Evolutionary conservation across 805 yeast species (phyloP), one percentile per base, ranked within the genome.

Genomic region (Hanseniaspora valbyensis): DNA sequence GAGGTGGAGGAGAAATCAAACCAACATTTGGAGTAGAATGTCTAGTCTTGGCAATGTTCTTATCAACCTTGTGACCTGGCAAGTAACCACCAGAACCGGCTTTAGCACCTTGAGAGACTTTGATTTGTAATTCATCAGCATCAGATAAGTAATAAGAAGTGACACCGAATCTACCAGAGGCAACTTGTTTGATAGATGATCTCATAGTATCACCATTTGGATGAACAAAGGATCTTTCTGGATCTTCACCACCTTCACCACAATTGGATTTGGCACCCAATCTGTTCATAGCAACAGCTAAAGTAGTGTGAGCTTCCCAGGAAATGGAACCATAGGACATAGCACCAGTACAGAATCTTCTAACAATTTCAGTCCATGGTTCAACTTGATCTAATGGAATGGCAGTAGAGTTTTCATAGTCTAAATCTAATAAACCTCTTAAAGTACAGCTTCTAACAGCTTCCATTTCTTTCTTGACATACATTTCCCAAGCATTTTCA

Each of bases 41-140:
- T 69, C 98, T 80, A 8, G 96, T 89, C 68, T 83, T 86, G 43
- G 95, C 98, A 70, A 90, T 90, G 44, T 77, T 77, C 53, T 74
- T 78, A 25, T 90, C 77, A 44, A 90, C 98, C 69, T 90, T 90
- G 70, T 84, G 83, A 53, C 95, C 95, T 33, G 96, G 96, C 58
- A 88, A 74, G 69, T 92, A 97, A 75, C 98, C 98, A 75, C 98
- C 98, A 73, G 92, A 97, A 72, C 97, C 98, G 10, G 97, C 97
- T 70, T 90, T 90, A 50, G 98, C 98, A 70, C 98, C 97, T 70
- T 90, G 98, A 9, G 97, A 97, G 89, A 90, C 88, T 71, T 90
- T 90, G 67, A 90, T 92, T 69, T 90, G 98, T 56, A 90, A 78
- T 71, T 90, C 97, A 61, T 90, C 97, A 39, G 97, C 95, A 69